Conservation (phyloP, 345 rosid species). For the Cardiospermum halicacabum region DNA sequence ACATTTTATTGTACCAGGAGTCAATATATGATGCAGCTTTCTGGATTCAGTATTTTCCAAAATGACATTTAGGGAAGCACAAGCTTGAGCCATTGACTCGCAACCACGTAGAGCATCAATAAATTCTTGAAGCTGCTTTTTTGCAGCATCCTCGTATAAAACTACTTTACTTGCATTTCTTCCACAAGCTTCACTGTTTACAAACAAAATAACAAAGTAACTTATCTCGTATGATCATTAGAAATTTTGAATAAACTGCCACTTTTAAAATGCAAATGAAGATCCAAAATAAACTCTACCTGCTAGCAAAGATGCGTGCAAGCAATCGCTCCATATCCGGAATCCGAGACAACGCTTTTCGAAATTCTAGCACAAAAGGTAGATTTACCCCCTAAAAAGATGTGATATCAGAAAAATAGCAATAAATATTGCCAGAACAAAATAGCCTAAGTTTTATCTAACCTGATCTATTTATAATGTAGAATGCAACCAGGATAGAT, state of each 20-base stretch:
- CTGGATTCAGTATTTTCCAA: conserved; percentile 62
- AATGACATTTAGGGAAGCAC: conserved; percentile 61
- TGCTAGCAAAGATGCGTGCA: conserved; percentile 70
- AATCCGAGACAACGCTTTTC: conserved; percentile 66
- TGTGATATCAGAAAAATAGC: conserved; percentile 3
- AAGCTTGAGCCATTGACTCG: conserved; percentile 72
- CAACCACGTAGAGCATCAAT: conserved; percentile 80
- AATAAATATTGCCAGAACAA: not conserved
- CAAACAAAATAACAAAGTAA: conserved; percentile 8
- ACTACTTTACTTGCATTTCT: conserved; percentile 82
- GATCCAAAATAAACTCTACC: conserved; percentile 38
- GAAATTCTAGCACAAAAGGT: conserved; percentile 60
- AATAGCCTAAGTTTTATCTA: conserved; percentile 2
- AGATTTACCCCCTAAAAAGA: conserved; percentile 63
- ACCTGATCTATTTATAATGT: not conserved
- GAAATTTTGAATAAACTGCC: not conserved
- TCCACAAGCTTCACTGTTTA: conserved; percentile 81
- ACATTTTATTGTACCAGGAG: conserved; percentile 53
- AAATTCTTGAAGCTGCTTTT: conserved; percentile 86
- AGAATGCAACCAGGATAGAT: not conserved
- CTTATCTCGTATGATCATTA: not conserved
- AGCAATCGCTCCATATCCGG: conserved; percentile 97
- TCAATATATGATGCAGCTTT: conserved; percentile 59
- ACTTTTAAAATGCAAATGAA: conserved; percentile 9
- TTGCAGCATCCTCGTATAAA: conserved; percentile 86